These are phyloP conservation scores for Polytrichum commune DNA, from an alignment of 225 moss, liverwort and hornwort species.

Conservation along the genomic window DNA sequence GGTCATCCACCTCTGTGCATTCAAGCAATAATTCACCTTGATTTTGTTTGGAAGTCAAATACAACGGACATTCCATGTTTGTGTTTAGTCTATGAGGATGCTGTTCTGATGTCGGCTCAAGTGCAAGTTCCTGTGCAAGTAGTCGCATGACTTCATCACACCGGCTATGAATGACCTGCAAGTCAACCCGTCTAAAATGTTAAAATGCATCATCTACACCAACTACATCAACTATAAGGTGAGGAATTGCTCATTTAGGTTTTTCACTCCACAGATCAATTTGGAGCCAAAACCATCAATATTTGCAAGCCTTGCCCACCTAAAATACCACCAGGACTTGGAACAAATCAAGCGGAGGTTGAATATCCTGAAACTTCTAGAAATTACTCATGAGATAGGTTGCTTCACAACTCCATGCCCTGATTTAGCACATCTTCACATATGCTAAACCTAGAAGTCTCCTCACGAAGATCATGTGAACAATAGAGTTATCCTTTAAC, in stretches of 20 bases:
- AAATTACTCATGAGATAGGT: no score
- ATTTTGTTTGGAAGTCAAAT: slow-evolving; percentile 6
- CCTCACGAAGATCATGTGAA: no score
- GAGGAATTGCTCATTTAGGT: not conserved
- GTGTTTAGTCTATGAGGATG: slow-evolving; percentile 8
- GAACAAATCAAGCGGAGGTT: not conserved
- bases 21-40: slow-evolving; percentile 10
- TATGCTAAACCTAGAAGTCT: no score
- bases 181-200: slow-evolving; percentile 1
- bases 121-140: slow-evolving; percentile 64
- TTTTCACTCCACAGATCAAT: not conserved
- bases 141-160: slow-evolving; percentile 87
- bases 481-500: no score
- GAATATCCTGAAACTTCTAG: no score
- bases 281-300: not conserved
- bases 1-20: slow-evolving; percentile 9
- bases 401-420: no score
- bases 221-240: not conserved
- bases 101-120: slow-evolving; percentile 11
- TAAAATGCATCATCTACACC: not conserved
- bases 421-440: no score
- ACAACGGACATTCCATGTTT: not conserved
- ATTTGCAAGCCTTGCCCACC: not conserved
- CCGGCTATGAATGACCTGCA: slow-evolving; percentile 79
- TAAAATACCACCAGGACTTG: not conserved